Evolutionary conservation across 495 filamentous ascomycete genomes (phyloP), one percentile per base, ranked within the genome.

Genomic region (Lasiosphaeria ovina): DNA sequence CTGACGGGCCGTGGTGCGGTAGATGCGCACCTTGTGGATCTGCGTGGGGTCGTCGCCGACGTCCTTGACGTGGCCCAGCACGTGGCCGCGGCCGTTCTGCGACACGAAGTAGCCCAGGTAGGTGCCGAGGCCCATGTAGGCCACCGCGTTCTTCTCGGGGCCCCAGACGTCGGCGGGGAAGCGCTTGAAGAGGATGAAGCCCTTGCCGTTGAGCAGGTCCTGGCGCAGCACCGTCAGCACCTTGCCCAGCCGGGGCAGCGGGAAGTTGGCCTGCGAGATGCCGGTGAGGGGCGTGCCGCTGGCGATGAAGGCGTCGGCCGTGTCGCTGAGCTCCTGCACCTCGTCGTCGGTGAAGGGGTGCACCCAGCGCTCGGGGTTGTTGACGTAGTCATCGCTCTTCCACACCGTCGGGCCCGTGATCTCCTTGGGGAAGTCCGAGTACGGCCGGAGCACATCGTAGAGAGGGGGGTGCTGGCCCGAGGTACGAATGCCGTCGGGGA

Each of bases 21-120:
- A 96, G 69, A 96, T 95, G 48, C 92, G 83, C 24, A 96, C 91
- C 56, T 83, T 83, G 71, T 96, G 88, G 62, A 89, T 93, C 72
- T 89, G 82, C 9, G 81, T 86, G 35, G 88, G 76, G 73, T 97
- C 90, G 59, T 93, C 92, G 44, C 90, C 89, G 3, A 96, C 80
- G 74, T 95, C 90, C 74, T 96, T 92, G 69, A 96, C 92, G 71
- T 97, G 92, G 3, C 92, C 92, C 9, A 96, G 79, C 12, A 96
- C 89, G 72, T 96, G 92, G n/a, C 92, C 92, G 48, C 83, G 83
- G 7, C 85, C 84, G 75, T 97, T 97, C 68, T 97, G 92, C 44
- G 85, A 89, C 42, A 92, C 81, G 58, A 92, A 90, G 74, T 95
- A 92, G 40, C 92, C 92, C 4, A 97, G 79, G 66, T 93, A 85